Evolutionary conservation across 176 grass and related monocot genomes (phyloP).

Genomic region (Musa troglodytarum): DNA sequence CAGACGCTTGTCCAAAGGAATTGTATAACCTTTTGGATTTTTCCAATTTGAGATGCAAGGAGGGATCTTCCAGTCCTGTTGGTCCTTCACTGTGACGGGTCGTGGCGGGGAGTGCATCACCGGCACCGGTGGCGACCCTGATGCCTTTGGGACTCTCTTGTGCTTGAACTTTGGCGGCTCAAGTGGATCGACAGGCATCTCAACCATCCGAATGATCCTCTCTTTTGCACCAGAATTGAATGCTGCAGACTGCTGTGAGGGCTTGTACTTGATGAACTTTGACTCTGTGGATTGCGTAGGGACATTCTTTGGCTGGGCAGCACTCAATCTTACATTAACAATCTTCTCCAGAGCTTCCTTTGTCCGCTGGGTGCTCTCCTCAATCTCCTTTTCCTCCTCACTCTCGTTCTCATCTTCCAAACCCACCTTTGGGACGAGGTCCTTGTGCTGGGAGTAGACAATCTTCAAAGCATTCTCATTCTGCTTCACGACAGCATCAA

Average conservation of each 20-base stretch:
- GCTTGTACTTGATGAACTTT: slow-evolving; percentile 97
- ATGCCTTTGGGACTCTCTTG: slow-evolving; percentile 73
- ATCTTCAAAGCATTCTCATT: slow-evolving; percentile 87
- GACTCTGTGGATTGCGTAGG: slow-evolving; percentile 69
- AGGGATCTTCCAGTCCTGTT: slow-evolving; percentile 99
- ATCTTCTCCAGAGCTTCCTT: slow-evolving; percentile 77
- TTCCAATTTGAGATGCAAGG: slow-evolving; percentile 99
- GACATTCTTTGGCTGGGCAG: slow-evolving; percentile 88
- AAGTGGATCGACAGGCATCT: slow-evolving; percentile 68
- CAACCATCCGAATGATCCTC: slow-evolving; percentile 83
- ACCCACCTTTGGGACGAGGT: slow-evolving; percentile 68
- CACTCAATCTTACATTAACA: slow-evolving; percentile 74
- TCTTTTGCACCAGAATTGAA: slow-evolving; percentile 97
- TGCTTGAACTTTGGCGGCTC: slow-evolving; percentile 98
- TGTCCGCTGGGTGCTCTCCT: slow-evolving; percentile 67
- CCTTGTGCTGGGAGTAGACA: slow-evolving; percentile 86
- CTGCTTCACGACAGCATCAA: slow-evolving; percentile 95
- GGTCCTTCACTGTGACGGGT: slow-evolving; percentile 90
- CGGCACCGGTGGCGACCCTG: slow-evolving; percentile 76
- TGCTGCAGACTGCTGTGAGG: slow-evolving; percentile 80
- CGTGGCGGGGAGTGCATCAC: slow-evolving; percentile 92
- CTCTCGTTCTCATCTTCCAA: slow-evolving; percentile 27
- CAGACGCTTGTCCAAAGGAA: slow-evolving; percentile 86
- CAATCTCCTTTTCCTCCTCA: slow-evolving; percentile 71
- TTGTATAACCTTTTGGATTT: slow-evolving; percentile 96